Base-by-base conservation (phyloP, 2,329 filamentous ascomycete species). In the Fusarium poae region DNA sequence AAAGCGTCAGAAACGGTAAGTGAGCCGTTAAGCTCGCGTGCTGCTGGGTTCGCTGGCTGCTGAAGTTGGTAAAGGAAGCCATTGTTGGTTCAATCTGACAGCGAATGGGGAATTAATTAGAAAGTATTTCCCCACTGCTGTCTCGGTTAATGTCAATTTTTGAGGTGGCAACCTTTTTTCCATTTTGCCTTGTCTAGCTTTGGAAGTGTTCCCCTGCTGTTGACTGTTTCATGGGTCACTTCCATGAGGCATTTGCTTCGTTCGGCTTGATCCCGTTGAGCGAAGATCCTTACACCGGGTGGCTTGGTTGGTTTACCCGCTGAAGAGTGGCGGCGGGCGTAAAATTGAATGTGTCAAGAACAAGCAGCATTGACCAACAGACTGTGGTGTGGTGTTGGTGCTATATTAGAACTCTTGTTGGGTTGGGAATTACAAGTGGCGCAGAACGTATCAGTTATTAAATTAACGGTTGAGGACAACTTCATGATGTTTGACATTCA, bases 161-260 rank as follows among this genome's bases (percentile, higher is more conserved):
- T 20, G 21, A 37, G 30, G 44, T 25, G 30, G 34, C 49, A 63
- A 30, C 50, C 57, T 50, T 55, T 55, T 50, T 55, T 55, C n/a
- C n/a, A 18, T 18, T 32, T 37, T 25, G 13, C 53, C 61, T 35
- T 25, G 37, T 30, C 45, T 58, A 58, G 53, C 15, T 16, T 32
- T 12, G 23, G 25, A 35, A 43, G 37, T 25, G 30, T 45, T 57
- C 35, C 45, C 29, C 25, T 37, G 55, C 25, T 37, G 55, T 15
- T 32, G 20, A 9, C 16, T 35, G 35, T 57, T 63, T 29, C 32
- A 44, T 20, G 43, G 43, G n/a, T 18, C 13, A 16, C 9, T 27
- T 54, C 30, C 34, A 18, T 40, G 34, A 12, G 8, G 13, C 4
- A 25, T 54, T 54, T 53, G 25, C 21, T 45, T 21, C 29, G 29